Evolutionary conservation across 805 yeast genomes (phyloP).

Genomic region (Wickerhamomyces strasburgensis): DNA sequence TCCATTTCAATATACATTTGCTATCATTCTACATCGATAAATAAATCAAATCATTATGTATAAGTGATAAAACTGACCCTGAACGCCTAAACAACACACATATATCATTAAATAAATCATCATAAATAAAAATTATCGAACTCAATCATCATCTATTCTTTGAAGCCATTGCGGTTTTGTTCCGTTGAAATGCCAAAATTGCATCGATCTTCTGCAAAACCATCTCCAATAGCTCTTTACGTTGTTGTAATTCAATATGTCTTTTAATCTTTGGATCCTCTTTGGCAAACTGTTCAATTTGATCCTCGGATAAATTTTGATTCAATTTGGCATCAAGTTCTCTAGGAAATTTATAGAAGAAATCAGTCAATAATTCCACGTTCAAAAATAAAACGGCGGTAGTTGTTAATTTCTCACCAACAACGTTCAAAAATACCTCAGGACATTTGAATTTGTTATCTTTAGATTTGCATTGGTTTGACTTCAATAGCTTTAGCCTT

Average conservation of each 20-base stretch:
- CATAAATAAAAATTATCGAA: too few relatives aligned
- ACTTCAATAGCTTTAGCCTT: constrained; percentile 71
- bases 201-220: constrained; percentile 81
- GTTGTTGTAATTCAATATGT: constrained; percentile 89
- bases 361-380: constrained; percentile 90
- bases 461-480: constrained; percentile 69
- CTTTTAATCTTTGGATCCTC: constrained; percentile 84
- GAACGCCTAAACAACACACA: too few relatives aligned
- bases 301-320: constrained; percentile 59
- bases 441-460: constrained; percentile 90
- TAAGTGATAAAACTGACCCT: too few relatives aligned
- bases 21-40: too few relatives aligned
- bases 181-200: constrained; percentile 33
- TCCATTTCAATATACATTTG: too few relatives aligned
- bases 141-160: background rate
- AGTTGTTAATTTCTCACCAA: constrained; percentile 83
- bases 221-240: constrained; percentile 80
- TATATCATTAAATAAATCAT: background rate
- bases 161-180: constrained; percentile 12
- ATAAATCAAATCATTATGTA: too few relatives aligned
- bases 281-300: constrained; percentile 84
- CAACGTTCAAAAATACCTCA: constrained; percentile 87
- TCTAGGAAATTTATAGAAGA: constrained; percentile 93
- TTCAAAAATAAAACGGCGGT: constrained; percentile 91
- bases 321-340: constrained; percentile 78